Conservation (phyloP, 2,329 filamentous ascomycete genomes). For the Pezicula radicicola region DNA sequence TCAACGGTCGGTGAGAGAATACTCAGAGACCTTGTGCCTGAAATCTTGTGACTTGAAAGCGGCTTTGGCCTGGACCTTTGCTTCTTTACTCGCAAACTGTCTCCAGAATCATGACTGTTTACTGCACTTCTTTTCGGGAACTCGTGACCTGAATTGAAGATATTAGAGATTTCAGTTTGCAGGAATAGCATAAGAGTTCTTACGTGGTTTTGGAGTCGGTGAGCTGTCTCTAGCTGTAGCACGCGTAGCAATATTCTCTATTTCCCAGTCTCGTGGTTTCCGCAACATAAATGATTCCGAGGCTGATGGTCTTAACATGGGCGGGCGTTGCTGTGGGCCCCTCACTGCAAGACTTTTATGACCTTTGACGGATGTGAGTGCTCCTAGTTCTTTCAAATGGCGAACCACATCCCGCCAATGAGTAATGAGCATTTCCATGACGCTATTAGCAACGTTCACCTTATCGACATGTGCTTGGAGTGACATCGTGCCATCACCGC, state of each 20-base stretch:
- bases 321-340: constrained; percentile 5
- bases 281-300: constrained; percentile 38
- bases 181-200: constrained; percentile 18
- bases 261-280: constrained; percentile 35
- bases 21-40: constrained; percentile 16
- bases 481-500: constrained; percentile 12
- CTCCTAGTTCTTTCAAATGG: constrained; percentile 49
- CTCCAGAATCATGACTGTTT: constrained; percentile 1
- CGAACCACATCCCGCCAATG: constrained; percentile 63
- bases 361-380: constrained; percentile 10
- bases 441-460: constrained; percentile 52
- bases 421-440: constrained; percentile 63
- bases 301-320: constrained; percentile 34
- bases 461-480: constrained; percentile 44
- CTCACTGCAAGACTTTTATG: constrained; percentile 11
- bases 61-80: constrained; percentile 19
- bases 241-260: constrained; percentile 14
- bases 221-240: constrained; percentile 27
- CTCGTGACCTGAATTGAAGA: not conserved
- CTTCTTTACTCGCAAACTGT: constrained; percentile 20
- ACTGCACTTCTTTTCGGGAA: not conserved
- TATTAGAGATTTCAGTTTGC: constrained; percentile 3
- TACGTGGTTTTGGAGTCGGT: constrained; percentile 30
- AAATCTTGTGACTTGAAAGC: constrained; percentile 16
- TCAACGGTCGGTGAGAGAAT: constrained; percentile 21